Percentiles rank a stretch among this genome's conserved stretches.
phyloP scores from a whole-genome alignment of 371 early-diverging fungal species.

The Mucor irregularis region DNA sequence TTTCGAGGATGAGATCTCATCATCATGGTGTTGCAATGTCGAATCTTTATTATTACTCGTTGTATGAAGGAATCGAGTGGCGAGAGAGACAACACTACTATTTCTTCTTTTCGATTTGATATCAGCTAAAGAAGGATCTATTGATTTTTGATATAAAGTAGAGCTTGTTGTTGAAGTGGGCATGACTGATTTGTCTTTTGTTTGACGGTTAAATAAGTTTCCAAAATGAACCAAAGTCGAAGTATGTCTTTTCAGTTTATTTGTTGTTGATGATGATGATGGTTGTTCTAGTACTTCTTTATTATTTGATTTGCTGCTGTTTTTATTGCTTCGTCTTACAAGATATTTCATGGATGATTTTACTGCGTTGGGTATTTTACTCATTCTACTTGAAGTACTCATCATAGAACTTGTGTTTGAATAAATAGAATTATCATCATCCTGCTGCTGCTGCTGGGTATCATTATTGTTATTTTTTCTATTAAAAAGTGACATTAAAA shows the following conservation, averaged over 20 bases:
- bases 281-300: too few species aligned
- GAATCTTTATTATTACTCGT: not conserved
- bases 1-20: too few species aligned
- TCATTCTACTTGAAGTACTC: constrained; percentile 44
- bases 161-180: constrained; percentile 8
- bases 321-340: constrained; percentile 17
- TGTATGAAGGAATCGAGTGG: constrained; percentile 20
- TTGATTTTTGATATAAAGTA: not conserved
- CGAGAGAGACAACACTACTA: constrained; percentile 26
- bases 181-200: not conserved
- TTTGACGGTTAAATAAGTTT: not conserved
- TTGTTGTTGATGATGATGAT: not conserved
- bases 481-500: not conserved
- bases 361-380: constrained; percentile 38
- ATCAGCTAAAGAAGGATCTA: too few species aligned
- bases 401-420: constrained; percentile 44
- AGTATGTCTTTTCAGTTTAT: constrained; percentile 17
- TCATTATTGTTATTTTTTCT: not conserved
- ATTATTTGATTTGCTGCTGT: too few species aligned
- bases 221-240: not conserved
- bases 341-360: constrained; percentile 44
- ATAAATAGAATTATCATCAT: constrained; percentile 36
- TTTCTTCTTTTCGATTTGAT: constrained; percentile 5
- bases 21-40: too few species aligned
- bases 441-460: not conserved